Evolutionary conservation across 108 stramenopile species (phyloP).

Genomic region (Cyclotella kingstonii): DNA sequence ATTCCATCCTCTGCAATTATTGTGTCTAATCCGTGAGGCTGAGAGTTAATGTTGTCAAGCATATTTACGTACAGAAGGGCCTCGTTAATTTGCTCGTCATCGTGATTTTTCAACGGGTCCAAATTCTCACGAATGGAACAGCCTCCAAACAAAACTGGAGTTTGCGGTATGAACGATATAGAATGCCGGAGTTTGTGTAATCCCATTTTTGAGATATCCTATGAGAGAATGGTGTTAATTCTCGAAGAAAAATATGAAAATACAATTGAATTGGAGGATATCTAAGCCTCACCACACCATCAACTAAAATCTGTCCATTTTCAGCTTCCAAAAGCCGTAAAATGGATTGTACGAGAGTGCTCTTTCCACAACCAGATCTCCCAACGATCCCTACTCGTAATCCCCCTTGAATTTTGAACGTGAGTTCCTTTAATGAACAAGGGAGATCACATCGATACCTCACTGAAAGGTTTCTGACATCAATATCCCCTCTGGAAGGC

Average conservation of each 20-base stretch:
- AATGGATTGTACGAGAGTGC: conserved; percentile 77
- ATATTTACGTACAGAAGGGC: conserved; percentile 76
- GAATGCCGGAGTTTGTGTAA: conserved; percentile 72
- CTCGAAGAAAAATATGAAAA: too few species aligned
- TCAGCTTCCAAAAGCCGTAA: conserved; percentile 84
- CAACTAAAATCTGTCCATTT: conserved; percentile 70
- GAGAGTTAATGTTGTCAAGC: conserved; percentile 49
- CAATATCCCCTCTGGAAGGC: conserved; percentile 78
- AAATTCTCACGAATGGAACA: conserved; percentile 87
- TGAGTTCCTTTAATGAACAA: conserved; percentile 59
- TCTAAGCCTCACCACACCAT: conserved; percentile 76
- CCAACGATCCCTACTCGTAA: conserved; percentile 76
- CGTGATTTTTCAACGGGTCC: conserved; percentile 72
- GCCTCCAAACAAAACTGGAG: conserved; percentile 92
- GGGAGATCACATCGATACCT: conserved; percentile 64
- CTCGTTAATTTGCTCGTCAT: conserved; percentile 66
- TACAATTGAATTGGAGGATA: too few species aligned
- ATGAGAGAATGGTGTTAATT: too few species aligned
- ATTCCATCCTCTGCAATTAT: conserved; percentile 79
- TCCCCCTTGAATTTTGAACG: conserved; percentile 56
- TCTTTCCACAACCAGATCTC: conserved; percentile 79
- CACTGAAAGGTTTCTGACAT: conserved; percentile 73
- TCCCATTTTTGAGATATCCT: conserved; percentile 47
- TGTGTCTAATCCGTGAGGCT: conserved; percentile 45
- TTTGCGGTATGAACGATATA: conserved; percentile 94